Percentiles rank a stretch among this genome's conserved stretches.
Evolutionary conservation across 2,329 filamentous ascomycete genomes (phyloP).

Genomic region (Colletotrichum sp.): DNA sequence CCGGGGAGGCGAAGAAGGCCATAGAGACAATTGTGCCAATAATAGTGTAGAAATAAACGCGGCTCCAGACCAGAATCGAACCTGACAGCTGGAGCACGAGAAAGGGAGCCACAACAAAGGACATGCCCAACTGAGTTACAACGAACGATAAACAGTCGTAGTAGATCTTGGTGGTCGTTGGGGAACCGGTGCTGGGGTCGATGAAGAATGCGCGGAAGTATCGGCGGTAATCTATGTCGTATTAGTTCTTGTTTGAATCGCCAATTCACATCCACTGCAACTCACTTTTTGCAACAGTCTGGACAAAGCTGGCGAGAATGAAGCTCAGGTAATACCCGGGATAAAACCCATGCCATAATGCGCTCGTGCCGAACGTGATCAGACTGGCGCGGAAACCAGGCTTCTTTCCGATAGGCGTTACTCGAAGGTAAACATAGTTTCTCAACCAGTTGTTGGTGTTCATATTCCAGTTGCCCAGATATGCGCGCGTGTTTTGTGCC

Average conservation of each 20-base stretch:
- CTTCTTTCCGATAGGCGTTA: conserved; percentile 94
- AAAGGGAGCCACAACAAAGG: conserved; percentile 85
- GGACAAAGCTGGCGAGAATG: conserved; percentile 86
- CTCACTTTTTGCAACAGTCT: conserved; percentile 93
- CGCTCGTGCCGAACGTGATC: conserved; percentile 92
- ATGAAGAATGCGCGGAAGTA: conserved; percentile 93
- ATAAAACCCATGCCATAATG: conserved; percentile 98
- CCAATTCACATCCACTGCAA: conserved; percentile 23
- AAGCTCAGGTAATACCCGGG: conserved; percentile 96
- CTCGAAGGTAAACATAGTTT: conserved; percentile 94
- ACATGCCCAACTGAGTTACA: conserved; percentile 81
- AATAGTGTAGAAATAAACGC: conserved; percentile 88
- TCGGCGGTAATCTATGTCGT: conserved; percentile 77
- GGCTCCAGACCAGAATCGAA: conserved; percentile 78
- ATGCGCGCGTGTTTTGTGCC: conserved; percentile 92
- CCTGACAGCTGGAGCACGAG: conserved; percentile 76
- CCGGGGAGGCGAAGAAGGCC: conserved; percentile 80
- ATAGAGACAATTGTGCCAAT: conserved; percentile 69
- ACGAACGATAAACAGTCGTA: conserved; percentile 83
- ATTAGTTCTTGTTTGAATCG: conserved; percentile 23
- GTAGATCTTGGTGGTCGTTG: conserved; percentile 76
- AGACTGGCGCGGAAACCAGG: conserved; percentile 94
- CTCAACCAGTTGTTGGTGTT: conserved; percentile 97
- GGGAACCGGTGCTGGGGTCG: conserved; percentile 72
- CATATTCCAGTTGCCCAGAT: conserved; percentile 95